A percentile compares a stretch with the other conserved stretches of the same genome.
Conservation (phyloP, 2,329 filamentous ascomycete species). For the Hortaea werneckii region DNA sequence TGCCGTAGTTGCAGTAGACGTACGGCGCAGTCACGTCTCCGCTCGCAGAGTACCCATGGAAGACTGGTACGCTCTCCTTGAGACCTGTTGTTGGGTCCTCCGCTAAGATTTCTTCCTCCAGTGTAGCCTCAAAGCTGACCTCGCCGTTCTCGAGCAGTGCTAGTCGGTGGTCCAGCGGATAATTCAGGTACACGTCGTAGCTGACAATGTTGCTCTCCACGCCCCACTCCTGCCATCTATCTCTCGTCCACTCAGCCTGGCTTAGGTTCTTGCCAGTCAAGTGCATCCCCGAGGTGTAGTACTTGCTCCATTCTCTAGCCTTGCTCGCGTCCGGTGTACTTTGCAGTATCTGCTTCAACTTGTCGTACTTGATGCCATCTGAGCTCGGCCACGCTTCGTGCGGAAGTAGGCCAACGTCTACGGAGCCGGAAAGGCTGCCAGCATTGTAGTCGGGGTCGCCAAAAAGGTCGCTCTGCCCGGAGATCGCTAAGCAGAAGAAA, state of each 20-base stretch:
- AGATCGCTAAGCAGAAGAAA: constrained; percentile 29
- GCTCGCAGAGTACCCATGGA: constrained; percentile 88
- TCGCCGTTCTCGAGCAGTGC: constrained; percentile 31
- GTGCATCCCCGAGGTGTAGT: constrained; percentile 42
- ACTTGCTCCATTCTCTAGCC: constrained; percentile 39
- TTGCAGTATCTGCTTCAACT: constrained; percentile 45
- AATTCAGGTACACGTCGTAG: constrained; percentile 44
- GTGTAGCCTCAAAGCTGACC: constrained; percentile 44
- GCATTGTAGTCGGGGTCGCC: constrained; percentile 22
- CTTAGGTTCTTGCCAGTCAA: constrained; percentile 42
- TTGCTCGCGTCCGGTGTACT: constrained; percentile 45
- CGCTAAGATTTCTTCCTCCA: constrained; percentile 75
- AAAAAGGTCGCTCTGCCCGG: constrained; percentile 22
- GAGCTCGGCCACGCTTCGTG: constrained; percentile 32
- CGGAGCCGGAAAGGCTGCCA: neutral
- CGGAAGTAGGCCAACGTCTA: constrained; percentile 8
- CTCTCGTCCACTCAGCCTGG: constrained; percentile 42
- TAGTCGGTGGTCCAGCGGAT: constrained; percentile 38
- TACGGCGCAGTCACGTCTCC: constrained; percentile 84
- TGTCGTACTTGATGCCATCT: constrained; percentile 42
- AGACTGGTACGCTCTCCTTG: constrained; percentile 67
- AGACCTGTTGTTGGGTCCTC: constrained; percentile 72
- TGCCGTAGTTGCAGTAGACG: constrained; percentile 87
- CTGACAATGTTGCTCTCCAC: constrained; percentile 36
- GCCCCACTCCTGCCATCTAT: constrained; percentile 41